Evolutionary conservation across 805 yeast genomes (phyloP).

Genomic region (Wickerhamiella sergipiensis): DNA sequence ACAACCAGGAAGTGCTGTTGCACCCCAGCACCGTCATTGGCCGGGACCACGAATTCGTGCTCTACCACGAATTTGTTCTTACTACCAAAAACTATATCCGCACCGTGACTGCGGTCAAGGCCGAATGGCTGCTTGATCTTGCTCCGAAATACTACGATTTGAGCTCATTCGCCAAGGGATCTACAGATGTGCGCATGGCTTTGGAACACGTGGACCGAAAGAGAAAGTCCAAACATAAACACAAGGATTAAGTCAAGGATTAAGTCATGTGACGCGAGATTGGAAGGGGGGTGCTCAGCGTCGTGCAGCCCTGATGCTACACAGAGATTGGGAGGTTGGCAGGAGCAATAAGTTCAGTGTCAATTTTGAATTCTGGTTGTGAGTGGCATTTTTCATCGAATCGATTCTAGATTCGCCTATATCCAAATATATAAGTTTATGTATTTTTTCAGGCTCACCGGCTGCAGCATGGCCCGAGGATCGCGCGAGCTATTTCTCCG

Average conservation of each 20-base stretch:
- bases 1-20: constrained; percentile 86
- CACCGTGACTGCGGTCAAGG: constrained; percentile 79
- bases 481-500: not conserved
- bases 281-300: too few relatives aligned
- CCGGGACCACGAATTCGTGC: constrained; percentile 81
- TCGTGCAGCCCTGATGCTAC: too few relatives aligned
- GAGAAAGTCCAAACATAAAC: constrained; percentile 3
- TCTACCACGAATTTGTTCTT: constrained; percentile 88
- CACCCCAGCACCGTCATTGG: constrained; percentile 82
- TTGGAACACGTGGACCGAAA: constrained; percentile 40
- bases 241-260: not conserved
- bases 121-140: constrained; percentile 81
- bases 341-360: too few relatives aligned
- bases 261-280: not conserved
- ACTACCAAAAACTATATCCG: constrained; percentile 89
- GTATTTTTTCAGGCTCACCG: too few relatives aligned
- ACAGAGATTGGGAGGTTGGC: too few relatives aligned
- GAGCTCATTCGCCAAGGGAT: constrained; percentile 51
- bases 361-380: too few relatives aligned
- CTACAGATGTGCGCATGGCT: constrained; percentile 57
- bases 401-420: too few relatives aligned
- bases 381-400: too few relatives aligned
- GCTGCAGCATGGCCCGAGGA: not conserved
- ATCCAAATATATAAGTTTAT: too few relatives aligned
- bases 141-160: constrained; percentile 62